These are phyloP conservation scores for Solanum gandarillasii DNA, from an alignment of 257 asterid species.

Conservation along the genomic window DNA sequence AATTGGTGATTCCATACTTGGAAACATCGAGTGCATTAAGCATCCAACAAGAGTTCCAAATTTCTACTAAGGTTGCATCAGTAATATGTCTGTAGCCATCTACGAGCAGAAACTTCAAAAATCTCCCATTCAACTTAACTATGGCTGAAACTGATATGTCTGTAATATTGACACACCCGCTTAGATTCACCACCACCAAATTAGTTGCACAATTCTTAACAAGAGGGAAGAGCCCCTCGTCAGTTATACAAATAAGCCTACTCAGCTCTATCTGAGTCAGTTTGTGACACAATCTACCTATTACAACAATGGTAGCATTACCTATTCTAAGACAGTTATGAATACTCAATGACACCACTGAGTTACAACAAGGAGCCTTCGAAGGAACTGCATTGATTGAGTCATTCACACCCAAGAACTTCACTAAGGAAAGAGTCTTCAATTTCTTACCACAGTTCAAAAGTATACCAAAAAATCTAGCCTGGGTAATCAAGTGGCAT, in stretches of 20 bases:
- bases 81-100: conserved; percentile 48
- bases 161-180: conserved; percentile 48
- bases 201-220: conserved; percentile 39
- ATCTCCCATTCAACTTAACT: conserved; percentile 41
- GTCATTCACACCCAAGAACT: conserved; percentile 58
- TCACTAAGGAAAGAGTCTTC: conserved; percentile 48
- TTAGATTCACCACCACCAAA: conserved; percentile 49
- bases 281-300: conserved; percentile 47
- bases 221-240: conserved; percentile 47
- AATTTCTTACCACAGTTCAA: conserved; percentile 39
- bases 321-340: conserved; percentile 58
- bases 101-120: conserved; percentile 38
- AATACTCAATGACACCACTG: conserved; percentile 45
- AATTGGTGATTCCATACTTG: conserved; percentile 34
- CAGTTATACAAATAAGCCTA: conserved; percentile 38
- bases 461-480: conserved; percentile 49
- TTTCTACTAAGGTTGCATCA: conserved; percentile 42
- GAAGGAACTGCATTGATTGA: conserved; percentile 15
- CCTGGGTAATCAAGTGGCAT: conserved; percentile 57
- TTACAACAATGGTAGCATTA: conserved; percentile 19
- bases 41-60: conserved; percentile 43
- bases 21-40: conserved; percentile 59
- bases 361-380: conserved; percentile 17
- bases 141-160: conserved; percentile 40
- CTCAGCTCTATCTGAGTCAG: conserved; percentile 37